Evolutionary conservation across 345 rosid species (phyloP).

Genomic region (Aquilaria yunnanensis): DNA sequence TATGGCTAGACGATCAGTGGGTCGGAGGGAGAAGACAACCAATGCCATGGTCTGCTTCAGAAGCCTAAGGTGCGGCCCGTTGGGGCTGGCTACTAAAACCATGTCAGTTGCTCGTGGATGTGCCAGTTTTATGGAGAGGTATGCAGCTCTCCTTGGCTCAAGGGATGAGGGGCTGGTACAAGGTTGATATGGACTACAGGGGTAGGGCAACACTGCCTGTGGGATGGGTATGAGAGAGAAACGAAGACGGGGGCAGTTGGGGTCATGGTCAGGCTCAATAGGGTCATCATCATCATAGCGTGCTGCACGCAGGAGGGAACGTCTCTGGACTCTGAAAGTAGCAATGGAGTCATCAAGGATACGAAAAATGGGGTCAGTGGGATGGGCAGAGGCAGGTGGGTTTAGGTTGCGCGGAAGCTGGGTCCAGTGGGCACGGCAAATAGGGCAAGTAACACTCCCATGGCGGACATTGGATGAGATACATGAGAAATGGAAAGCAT

Average conservation of each 20-base stretch:
- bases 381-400: conserved; percentile 39
- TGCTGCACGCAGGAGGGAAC: conserved; percentile 67
- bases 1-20: conserved; percentile 69
- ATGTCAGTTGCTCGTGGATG: conserved; percentile 57
- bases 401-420: conserved; percentile 72
- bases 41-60: conserved; percentile 81
- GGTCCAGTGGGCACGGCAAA: conserved; percentile 91
- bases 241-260: conserved; percentile 43
- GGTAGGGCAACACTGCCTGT: conserved; percentile 24
- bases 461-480: conserved; percentile 86
- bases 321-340: conserved; percentile 65
- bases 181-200: conserved; percentile 30
- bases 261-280: conserved; percentile 41
- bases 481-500: conserved; percentile 75
- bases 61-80: conserved; percentile 73
- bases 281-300: conserved; percentile 88
- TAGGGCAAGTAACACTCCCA: conserved; percentile 82
- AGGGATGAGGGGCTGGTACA: conserved; percentile 28
- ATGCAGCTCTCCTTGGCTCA: conserved; percentile 35
- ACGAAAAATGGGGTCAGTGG: conserved; percentile 54
- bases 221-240: conserved; percentile 44
- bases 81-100: conserved; percentile 72
- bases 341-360: conserved; percentile 79
- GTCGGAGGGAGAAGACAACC: conserved; percentile 65
- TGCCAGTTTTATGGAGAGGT: conserved; percentile 57